Base-by-base conservation (phyloP, 768 basidiomycete species). In the Leccinum boreale region DNA sequence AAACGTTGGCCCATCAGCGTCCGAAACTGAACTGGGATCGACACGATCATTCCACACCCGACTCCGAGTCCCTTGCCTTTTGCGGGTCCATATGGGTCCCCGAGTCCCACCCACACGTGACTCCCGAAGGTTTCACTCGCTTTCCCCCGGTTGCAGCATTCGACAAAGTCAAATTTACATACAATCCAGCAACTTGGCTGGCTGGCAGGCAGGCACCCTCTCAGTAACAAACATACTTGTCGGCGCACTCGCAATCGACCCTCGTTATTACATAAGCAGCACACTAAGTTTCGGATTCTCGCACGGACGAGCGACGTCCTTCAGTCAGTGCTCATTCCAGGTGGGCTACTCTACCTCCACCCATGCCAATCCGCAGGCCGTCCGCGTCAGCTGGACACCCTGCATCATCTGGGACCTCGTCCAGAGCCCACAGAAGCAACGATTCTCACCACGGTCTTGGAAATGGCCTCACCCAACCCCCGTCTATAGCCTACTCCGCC, bases 371-470 rank as follows among this genome's bases (percentile, higher is more conserved):
- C 61, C 84, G 87, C 65, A 79, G 86, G 62, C 78, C 84, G 26
- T 88, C 87, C 55, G 85, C 84, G 9, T 80, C 83, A 55, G 75
- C 78, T 42, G 79, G 77, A n/a, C 73, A 70, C 46, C 67, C 74
- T 7, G 60, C 70, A 7, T 55, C 74, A 3, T 62, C 72, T 36
- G 66, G 75, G 12, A 71, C 67, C 49, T 68, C 77, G 5, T 77
- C 79, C 23, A 81, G 83, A 55, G 78, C 78, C 6, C 86, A 87
- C 66, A 81, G 78, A 73, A 84, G 80, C 66, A 84, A 81, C 56
- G 88, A 89, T 57, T 86, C 87, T 3, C 77, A 83, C 60, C 80
- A 82, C 59, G 72, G 62, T 14, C 62, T 70, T 61, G 70, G 64
- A 44, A 73, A 69, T 44, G 73, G 69, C 23, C 67, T 67, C 50